These are phyloP conservation scores for Umbellularia californica DNA, from an alignment of 164 flowering plant genomes.

Conservation along the genomic window DNA sequence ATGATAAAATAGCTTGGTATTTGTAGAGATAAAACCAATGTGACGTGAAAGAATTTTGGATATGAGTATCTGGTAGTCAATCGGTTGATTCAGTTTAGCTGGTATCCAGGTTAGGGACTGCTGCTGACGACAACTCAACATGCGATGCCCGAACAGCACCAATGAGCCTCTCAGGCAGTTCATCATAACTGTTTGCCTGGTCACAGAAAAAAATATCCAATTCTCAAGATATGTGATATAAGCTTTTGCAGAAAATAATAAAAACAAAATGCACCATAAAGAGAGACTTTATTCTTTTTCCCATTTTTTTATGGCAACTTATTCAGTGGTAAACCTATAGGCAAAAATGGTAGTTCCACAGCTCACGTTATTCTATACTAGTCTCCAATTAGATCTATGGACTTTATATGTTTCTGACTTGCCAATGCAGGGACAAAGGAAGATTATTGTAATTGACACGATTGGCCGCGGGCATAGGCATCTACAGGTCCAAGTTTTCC, in stretches of 20 bases:
- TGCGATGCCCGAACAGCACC: slow-evolving; percentile 95
- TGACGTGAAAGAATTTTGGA: slow-evolving; percentile 1
- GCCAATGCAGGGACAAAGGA: no score
- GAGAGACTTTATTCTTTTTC: no score
- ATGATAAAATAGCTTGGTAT: not conserved
- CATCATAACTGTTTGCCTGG: slow-evolving; percentile 79
- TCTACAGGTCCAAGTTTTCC: no score
- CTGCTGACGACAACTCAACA: slow-evolving; percentile 78
- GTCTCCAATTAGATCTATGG: no score
- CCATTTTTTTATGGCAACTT: no score
- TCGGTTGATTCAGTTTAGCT: slow-evolving; percentile 25
- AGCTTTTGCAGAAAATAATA: not conserved
- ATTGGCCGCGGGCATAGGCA: no score
- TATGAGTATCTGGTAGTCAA: slow-evolving; percentile 12
- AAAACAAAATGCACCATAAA: no score
- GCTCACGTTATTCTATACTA: no score
- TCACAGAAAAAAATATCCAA: slow-evolving; percentile 1
- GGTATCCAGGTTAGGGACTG: slow-evolving; percentile 62
- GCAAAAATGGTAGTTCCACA: no score
- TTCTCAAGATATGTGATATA: not conserved
- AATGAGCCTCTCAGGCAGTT: slow-evolving; percentile 87
- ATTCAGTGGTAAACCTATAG: no score
- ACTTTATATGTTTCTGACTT: no score
- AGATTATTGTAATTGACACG: no score
- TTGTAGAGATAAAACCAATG: not conserved